Evolutionary conservation across 164 flowering plant genomes (phyloP).

Genomic region (Vitis amurensis): DNA sequence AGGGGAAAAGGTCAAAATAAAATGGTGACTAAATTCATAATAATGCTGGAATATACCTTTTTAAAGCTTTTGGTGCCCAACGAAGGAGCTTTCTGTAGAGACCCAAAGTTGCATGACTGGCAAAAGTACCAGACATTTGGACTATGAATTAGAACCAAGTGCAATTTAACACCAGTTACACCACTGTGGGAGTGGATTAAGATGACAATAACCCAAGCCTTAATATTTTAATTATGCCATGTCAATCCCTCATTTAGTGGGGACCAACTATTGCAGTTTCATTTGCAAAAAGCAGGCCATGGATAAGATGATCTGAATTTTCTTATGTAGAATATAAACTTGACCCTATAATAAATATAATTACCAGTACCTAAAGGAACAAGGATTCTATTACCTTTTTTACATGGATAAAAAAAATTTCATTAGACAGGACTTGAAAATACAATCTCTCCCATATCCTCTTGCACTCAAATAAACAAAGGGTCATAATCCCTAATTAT

Average conservation of each 20-base stretch:
- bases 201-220: background rate
- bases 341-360: background rate
- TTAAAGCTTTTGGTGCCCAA: conserved; percentile 83
- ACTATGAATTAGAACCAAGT: conserved; percentile 2
- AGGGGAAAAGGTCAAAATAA: background rate
- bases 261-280: background rate
- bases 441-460: too few relatives aligned
- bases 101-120: conserved; percentile 93
- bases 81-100: conserved; percentile 75
- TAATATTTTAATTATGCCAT: background rate
- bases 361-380: background rate
- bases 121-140: conserved; percentile 9
- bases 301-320: background rate
- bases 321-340: background rate
- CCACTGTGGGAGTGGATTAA: background rate
- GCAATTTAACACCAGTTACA: background rate
- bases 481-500: too few relatives aligned
- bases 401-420: too few relatives aligned
- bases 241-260: background rate
- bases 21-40: too few relatives aligned
- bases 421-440: too few relatives aligned
- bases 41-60: conserved; percentile 40
- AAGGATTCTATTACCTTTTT: too few relatives aligned
- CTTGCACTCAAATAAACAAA: too few relatives aligned
- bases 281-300: background rate